Conservation (phyloP, 768 basidiomycete species). For the Candolleomyces eurysporus region DNA sequence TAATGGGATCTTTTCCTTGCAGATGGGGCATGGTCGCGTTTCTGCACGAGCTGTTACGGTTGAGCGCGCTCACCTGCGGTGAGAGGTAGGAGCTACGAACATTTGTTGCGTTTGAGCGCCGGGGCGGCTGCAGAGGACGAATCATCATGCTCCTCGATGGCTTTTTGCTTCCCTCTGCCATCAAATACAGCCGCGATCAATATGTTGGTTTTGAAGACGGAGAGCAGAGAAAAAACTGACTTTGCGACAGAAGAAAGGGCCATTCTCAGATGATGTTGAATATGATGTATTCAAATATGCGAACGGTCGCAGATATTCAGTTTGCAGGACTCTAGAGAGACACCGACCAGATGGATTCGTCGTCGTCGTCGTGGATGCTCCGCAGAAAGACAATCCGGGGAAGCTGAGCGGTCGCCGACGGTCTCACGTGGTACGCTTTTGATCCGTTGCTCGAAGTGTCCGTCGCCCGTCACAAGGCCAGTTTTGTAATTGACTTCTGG, state of each 20-base stretch:
- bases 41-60: slow-evolving; percentile 58
- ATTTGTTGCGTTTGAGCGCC: slow-evolving; percentile 6
- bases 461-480: no score
- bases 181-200: neutral
- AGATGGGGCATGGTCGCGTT: slow-evolving; percentile 73
- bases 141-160: neutral
- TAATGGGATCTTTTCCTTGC: slow-evolving; percentile 68
- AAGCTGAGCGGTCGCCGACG: no score
- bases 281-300: no score
- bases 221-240: slow-evolving; percentile 3
- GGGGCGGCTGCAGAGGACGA: neutral
- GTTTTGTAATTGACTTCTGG: no score
- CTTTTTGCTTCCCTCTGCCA: slow-evolving; percentile 8
- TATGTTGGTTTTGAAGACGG: neutral
- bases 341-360: neutral
- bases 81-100: neutral
- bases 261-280: neutral
- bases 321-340: neutral
- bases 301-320: neutral
- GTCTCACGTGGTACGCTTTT: no score
- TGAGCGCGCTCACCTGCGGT: neutral
- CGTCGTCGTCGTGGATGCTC: neutral
- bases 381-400: neutral
- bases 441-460: no score
- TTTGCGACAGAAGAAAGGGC: slow-evolving; percentile 7